phyloP scores from a whole-genome alignment of 2,329 filamentous ascomycete genomes.

The Calonectria ilicicola region DNA sequence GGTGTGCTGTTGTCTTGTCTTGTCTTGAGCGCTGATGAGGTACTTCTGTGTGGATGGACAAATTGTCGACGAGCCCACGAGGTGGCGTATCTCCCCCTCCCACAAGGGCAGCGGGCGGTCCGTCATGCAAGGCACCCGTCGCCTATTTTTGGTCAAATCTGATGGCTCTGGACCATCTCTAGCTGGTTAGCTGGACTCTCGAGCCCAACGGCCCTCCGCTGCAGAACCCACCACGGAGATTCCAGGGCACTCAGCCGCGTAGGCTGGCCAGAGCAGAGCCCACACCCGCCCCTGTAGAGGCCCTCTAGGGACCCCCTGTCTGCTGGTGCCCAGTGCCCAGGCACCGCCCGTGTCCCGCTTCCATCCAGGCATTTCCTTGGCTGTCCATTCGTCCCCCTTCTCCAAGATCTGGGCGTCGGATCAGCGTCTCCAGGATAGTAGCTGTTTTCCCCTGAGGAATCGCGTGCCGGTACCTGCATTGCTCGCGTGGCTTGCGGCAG shows the following conservation, averaged over 20 bases:
- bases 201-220: no score
- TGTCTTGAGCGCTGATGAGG: background rate
- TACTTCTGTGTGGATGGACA: background rate
- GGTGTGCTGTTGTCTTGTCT: background rate
- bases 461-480: constrained; percentile 37
- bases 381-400: constrained; percentile 3
- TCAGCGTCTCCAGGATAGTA: constrained; percentile 22
- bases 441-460: background rate
- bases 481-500: constrained; percentile 23
- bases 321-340: background rate
- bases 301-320: background rate
- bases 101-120: constrained; percentile 24
- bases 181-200: no score
- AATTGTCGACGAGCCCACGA: constrained; percentile 8
- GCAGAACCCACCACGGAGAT: constrained; percentile 9
- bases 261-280: background rate
- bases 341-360: background rate
- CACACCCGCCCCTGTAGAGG: constrained; percentile 13
- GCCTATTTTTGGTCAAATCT: constrained; percentile 30
- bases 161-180: no score
- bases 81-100: constrained; percentile 27
- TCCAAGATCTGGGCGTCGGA: constrained; percentile 34
- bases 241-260: constrained; percentile 24
- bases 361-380: constrained; percentile 3
- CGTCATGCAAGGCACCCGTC: constrained; percentile 25